Evolutionary conservation across 1,284 basidiomycete genomes (phyloP).

Genomic region (Lentinus polychrous): DNA sequence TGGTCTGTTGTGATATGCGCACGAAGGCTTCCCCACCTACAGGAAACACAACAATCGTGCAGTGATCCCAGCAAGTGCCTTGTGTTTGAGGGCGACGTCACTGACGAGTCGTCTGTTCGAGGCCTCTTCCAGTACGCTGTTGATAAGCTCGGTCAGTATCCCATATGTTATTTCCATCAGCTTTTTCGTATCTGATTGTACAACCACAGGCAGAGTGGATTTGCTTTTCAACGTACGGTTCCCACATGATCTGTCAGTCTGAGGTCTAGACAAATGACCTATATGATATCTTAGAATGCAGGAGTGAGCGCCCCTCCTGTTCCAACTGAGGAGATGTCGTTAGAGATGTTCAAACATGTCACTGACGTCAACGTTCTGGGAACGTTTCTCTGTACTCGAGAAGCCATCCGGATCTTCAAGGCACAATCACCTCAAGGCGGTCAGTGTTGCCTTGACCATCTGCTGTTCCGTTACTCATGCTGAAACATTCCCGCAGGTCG

Average conservation of each 20-base stretch:
- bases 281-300: conserved; percentile 49
- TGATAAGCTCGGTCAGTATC: conserved; percentile 47
- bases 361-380: conserved; percentile 68
- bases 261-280: neutral
- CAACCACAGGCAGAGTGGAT: conserved; percentile 56
- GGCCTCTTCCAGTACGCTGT: conserved; percentile 51
- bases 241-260: conserved; percentile 2
- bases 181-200: neutral
- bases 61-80: conserved; percentile 29
- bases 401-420: conserved; percentile 73
- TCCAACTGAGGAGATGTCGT: conserved; percentile 58
- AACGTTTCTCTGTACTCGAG: conserved; percentile 71
- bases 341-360: conserved; percentile 56
- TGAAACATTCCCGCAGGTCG: conserved; percentile 40
- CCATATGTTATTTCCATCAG: neutral
- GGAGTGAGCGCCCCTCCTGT: conserved; percentile 46
- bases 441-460: conserved; percentile 15
- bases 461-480: neutral
- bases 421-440: conserved; percentile 67
- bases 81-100: conserved; percentile 55
- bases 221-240: conserved; percentile 74
- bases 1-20: conserved; percentile 42
- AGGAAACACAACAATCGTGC: conserved; percentile 49
- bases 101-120: conserved; percentile 51
- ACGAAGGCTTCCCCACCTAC: conserved; percentile 48